Percentiles rank a stretch among this genome's conserved stretches.
Evolutionary conservation across 352 stramenopile species (phyloP).

Genomic region (Globisporangium middletonii): DNA sequence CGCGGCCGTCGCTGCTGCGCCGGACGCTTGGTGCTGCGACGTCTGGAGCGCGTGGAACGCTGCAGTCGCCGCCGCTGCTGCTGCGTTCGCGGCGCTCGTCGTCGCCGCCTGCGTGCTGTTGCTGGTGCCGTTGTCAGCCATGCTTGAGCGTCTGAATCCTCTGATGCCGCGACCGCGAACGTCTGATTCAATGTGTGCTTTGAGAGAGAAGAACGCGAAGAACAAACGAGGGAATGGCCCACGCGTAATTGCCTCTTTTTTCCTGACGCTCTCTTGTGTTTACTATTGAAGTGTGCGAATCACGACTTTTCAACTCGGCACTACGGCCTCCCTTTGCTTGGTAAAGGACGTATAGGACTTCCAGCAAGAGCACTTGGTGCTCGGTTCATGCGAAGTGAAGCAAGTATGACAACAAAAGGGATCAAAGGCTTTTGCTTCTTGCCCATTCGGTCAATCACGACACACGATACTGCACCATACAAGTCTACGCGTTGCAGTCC

Average conservation of each 20-base stretch:
- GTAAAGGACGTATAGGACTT: no score
- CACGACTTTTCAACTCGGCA: neutral
- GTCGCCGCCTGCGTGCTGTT: no score
- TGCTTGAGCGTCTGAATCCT: slow-evolving; percentile 6
- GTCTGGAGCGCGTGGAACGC: neutral
- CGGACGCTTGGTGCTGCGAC: slow-evolving; percentile 1
- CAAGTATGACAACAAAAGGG: neutral
- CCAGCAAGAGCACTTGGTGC: no score
- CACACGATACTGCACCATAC: neutral
- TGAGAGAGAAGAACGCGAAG: neutral
- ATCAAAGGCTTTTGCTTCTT: neutral
- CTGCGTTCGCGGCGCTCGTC: no score
- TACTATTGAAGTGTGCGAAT: neutral
- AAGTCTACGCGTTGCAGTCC: slow-evolving; percentile 10
- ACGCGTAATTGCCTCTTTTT: no score
- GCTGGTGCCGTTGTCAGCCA: slow-evolving; percentile 1
- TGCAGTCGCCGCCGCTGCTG: neutral
- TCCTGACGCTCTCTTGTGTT: neutral
- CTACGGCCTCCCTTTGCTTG: no score
- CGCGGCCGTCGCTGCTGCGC: neutral
- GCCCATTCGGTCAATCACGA: neutral
- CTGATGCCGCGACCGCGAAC: slow-evolving; percentile 2
- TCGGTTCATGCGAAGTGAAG: no score
- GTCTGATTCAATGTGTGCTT: slow-evolving; percentile 1
- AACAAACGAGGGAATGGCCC: neutral